A percentile compares a stretch with the other conserved stretches of the same genome.
Conservation (phyloP, 2,329 filamentous ascomycete genomes). For the Hypoxylon sp. region DNA sequence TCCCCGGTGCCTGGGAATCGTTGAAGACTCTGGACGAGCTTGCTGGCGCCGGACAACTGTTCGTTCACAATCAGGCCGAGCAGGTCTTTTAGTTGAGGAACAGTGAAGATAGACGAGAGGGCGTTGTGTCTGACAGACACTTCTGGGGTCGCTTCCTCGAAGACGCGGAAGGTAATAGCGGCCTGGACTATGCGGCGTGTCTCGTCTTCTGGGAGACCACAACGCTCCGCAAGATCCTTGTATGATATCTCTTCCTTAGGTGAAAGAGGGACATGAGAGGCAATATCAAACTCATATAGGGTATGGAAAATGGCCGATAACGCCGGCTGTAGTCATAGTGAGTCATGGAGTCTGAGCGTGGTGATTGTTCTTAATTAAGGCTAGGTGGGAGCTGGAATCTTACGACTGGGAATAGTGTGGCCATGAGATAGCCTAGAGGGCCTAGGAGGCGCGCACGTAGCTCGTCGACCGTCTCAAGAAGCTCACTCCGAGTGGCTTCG, state of each 20-base stretch:
- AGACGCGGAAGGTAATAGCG: constrained; percentile 49
- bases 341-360: constrained; percentile 7
- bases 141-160: constrained; percentile 47
- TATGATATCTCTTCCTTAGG: constrained; percentile 39
- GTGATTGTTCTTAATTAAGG: not conserved
- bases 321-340: constrained; percentile 33
- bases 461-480: constrained; percentile 49
- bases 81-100: constrained; percentile 40
- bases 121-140: constrained; percentile 49
- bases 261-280: constrained; percentile 44
- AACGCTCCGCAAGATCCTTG: constrained; percentile 38
- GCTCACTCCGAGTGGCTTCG: constrained; percentile 37
- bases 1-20: constrained; percentile 49
- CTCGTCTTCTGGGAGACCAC: constrained; percentile 46
- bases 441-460: constrained; percentile 46
- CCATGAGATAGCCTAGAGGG: constrained; percentile 44
- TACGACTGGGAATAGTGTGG: constrained; percentile 38
- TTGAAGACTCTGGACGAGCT: constrained; percentile 44
- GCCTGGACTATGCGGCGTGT: constrained; percentile 48
- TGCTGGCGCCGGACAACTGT: constrained; percentile 33
- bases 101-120: constrained; percentile 39
- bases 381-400: constrained; percentile 8
- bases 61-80: constrained; percentile 46
- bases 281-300: constrained; percentile 47
- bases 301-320: constrained; percentile 42